A percentile compares a stretch with the other conserved stretches of the same genome.
Conservation (phyloP, 306 rosid species). For the Sicyos edulis region DNA sequence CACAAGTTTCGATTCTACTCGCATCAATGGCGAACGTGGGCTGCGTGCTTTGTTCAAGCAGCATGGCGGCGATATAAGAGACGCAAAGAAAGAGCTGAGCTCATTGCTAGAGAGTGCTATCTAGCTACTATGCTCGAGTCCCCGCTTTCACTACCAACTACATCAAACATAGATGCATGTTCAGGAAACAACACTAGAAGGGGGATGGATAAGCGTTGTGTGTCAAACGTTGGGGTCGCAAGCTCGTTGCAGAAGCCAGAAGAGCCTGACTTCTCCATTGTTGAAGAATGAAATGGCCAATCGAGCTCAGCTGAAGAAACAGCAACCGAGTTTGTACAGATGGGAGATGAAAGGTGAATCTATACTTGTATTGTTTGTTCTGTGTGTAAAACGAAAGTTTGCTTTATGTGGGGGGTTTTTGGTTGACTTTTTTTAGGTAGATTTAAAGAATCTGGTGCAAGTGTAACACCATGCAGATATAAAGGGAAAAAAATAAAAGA, state of each 20-base stretch:
- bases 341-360: background rate
- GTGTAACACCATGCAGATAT: background rate
- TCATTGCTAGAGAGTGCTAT: conserved; percentile 39
- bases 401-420: background rate
- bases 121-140: conserved; percentile 24
- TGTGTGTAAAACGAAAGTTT: conserved; percentile 2
- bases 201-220: conserved; percentile 31
- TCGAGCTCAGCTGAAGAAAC: background rate
- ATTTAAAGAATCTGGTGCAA: background rate
- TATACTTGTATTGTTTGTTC: background rate
- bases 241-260: conserved; percentile 66
- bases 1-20: conserved; percentile 82
- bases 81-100: conserved; percentile 45
- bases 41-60: conserved; percentile 74
- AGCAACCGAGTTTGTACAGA: background rate
- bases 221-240: conserved; percentile 41
- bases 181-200: conserved; percentile 35
- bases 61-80: conserved; percentile 76
- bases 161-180: conserved; percentile 24
- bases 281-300: conserved; percentile 10
- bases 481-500: background rate
- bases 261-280: conserved; percentile 64
- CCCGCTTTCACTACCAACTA: conserved; percentile 23
- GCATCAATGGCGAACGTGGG: conserved; percentile 91
- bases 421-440: background rate